phyloP scores from a whole-genome alignment of 306 rosid species.

The Dryas alaskensis region DNA sequence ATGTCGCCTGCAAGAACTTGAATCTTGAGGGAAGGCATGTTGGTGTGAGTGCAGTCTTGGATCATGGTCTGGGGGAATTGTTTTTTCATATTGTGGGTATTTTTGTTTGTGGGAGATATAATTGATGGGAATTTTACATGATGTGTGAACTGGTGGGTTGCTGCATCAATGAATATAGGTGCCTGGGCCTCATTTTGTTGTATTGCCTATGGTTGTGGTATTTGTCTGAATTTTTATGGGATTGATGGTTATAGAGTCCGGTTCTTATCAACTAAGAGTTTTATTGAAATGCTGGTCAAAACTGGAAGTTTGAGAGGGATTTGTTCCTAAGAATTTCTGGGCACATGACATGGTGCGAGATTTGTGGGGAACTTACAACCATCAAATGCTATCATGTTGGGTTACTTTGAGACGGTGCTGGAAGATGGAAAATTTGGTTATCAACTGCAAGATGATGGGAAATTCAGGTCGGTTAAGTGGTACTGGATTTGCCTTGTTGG shows the following conservation, averaged over 20 bases:
- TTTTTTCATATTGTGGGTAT: constrained; percentile 43
- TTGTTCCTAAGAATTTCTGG: constrained; percentile 13
- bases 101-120: constrained; percentile 36
- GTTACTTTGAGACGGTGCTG: constrained; percentile 4
- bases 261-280: constrained; percentile 26
- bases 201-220: constrained; percentile 34
- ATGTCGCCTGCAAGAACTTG: constrained; percentile 58
- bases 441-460: constrained; percentile 23
- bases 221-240: constrained; percentile 39
- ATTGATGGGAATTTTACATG: constrained; percentile 42
- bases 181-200: constrained; percentile 40
- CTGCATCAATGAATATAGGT: constrained; percentile 37
- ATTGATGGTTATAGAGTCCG: constrained; percentile 22
- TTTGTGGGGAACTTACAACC: not conserved
- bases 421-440: constrained; percentile 30
- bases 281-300: constrained; percentile 12
- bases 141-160: constrained; percentile 43
- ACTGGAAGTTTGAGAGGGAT: constrained; percentile 11
- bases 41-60: constrained; percentile 69
- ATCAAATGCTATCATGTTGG: not conserved
- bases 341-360: constrained; percentile 18
- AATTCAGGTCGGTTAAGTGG: constrained; percentile 30
- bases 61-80: constrained; percentile 49
- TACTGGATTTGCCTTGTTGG: constrained; percentile 18
- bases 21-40: constrained; percentile 91